Conservation (phyloP, 305 asterid genomes). For the Fraxinus albicans region DNA sequence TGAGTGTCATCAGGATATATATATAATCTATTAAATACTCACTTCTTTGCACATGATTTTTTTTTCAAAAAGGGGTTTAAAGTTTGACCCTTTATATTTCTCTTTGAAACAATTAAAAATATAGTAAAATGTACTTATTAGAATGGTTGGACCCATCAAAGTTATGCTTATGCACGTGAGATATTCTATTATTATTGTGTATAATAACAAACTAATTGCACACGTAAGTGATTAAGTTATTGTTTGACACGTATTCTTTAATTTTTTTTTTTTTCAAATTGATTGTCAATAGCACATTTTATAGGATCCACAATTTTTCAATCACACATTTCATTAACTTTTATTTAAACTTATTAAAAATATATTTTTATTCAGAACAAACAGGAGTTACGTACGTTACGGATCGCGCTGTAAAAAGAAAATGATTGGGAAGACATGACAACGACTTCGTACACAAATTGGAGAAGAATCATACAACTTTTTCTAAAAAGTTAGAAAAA, state of each 20-base stretch:
- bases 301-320: no score
- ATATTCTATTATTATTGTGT: background rate
- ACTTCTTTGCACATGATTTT: background rate
- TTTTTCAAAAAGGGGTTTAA: no score
- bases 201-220: no score
- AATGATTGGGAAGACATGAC: background rate
- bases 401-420: background rate
- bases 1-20: no score
- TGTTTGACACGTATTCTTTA: no score
- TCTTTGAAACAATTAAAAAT: background rate
- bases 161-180: background rate
- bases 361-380: background rate
- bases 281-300: no score
- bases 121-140: no score
- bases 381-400: background rate
- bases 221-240: background rate
- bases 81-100: background rate
- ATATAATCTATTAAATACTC: background rate
- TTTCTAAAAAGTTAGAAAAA: background rate
- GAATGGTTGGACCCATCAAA: background rate
- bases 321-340: no score
- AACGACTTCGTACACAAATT: background rate
- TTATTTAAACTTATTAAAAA: no score
- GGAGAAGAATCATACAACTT: background rate
- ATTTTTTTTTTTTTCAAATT: no score